phyloP scores from a whole-genome alignment of 257 asterid genomes.

The Thymus mandschuricus region DNA sequence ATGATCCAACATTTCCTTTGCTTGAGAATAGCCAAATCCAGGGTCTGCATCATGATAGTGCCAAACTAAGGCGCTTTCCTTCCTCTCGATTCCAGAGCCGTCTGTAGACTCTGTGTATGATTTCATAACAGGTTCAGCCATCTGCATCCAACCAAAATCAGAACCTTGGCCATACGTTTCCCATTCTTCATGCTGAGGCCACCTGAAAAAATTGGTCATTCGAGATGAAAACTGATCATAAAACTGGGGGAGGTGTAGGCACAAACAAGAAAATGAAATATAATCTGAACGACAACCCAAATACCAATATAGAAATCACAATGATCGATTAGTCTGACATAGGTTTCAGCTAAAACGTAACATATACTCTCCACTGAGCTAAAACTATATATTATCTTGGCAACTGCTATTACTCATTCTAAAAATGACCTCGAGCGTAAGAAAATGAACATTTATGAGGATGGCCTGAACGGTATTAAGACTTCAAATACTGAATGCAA shows the following conservation, averaged over 20 bases:
- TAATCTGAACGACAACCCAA: constrained; percentile 9
- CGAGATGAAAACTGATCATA: constrained; percentile 21
- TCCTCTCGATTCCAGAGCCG: constrained; percentile 80
- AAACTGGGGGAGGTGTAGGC: not conserved
- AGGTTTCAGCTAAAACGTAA: not conserved
- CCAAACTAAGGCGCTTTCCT: constrained; percentile 94
- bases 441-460: not conserved
- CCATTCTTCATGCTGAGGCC: constrained; percentile 79
- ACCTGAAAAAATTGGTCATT: constrained; percentile 50
- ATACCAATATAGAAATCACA: not conserved
- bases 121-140: constrained; percentile 90
- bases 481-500: not conserved
- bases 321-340: not conserved
- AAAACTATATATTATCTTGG: not conserved
- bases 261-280: not conserved
- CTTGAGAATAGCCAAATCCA: constrained; percentile 83
- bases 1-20: constrained; percentile 93
- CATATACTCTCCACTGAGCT: not conserved
- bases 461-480: not conserved
- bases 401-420: not conserved
- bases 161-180: constrained; percentile 64
- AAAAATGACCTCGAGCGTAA: constrained; percentile 9
- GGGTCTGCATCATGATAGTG: constrained; percentile 88
- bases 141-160: constrained; percentile 90
- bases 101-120: constrained; percentile 90